Evolutionary conservation across 257 asterid species (phyloP).

Genomic region (Salvia miltiorrhiza): DNA sequence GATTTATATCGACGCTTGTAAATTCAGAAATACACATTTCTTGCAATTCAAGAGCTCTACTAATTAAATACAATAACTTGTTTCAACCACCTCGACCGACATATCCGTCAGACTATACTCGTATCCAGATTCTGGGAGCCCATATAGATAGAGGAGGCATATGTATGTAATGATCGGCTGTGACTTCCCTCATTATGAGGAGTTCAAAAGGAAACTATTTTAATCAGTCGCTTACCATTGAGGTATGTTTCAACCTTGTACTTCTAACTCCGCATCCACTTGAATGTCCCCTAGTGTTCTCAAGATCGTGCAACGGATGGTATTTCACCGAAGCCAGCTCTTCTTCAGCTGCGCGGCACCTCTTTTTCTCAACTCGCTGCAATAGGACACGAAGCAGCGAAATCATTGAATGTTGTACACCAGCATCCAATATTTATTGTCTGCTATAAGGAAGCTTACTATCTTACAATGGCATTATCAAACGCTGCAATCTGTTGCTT

Average conservation of each 20-base stretch:
- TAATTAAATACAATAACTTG: neutral
- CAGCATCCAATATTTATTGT: neutral
- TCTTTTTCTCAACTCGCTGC: constrained; percentile 56
- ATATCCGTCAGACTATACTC: neutral
- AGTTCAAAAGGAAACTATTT: neutral
- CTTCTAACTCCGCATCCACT: constrained; percentile 33
- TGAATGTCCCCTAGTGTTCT: constrained; percentile 13
- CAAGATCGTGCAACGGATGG: constrained; percentile 63
- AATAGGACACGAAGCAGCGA: constrained; percentile 19
- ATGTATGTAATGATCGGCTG: too few species aligned
- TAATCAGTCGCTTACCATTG: constrained; percentile 18
- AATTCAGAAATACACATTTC: neutral
- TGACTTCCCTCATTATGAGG: neutral
- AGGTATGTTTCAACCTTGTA: constrained; percentile 44
- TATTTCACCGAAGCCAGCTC: constrained; percentile 62
- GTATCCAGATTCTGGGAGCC: neutral
- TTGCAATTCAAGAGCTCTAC: neutral
- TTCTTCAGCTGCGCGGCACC: constrained; percentile 54
- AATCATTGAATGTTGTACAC: neutral
- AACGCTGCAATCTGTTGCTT: constrained; percentile 64
- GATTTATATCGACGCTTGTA: too few species aligned
- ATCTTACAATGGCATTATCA: constrained; percentile 64
- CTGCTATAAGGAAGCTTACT: neutral
- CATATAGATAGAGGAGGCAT: too few species aligned
- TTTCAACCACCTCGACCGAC: neutral